Conservation (phyloP, 805 yeast species). For the Komagataella kurtzmanii region DNA sequence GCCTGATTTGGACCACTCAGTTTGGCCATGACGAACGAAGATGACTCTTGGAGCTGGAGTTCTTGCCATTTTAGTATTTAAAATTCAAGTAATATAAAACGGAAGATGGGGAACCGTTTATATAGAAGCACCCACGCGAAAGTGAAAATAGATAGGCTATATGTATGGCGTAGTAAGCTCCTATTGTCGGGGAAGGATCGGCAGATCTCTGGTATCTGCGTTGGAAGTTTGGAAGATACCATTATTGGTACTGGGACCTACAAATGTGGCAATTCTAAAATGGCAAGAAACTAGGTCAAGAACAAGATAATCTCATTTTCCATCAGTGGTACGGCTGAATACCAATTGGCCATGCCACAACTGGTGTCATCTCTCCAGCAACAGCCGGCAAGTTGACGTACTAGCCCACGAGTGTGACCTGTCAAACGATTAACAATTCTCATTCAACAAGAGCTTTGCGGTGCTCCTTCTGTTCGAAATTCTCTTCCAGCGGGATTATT, state of each 20-base stretch:
- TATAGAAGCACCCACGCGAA: background rate
- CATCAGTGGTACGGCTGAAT: background rate
- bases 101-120: background rate
- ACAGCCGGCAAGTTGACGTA: background rate
- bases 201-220: background rate
- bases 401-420: background rate
- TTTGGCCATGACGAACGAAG: slow-evolving; percentile 77
- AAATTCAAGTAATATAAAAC: background rate
- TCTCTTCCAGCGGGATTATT: background rate
- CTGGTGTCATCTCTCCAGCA: background rate
- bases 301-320: too few species aligned
- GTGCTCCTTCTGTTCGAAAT: background rate
- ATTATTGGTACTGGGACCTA: background rate
- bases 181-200: background rate
- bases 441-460: background rate
- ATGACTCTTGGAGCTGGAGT: slow-evolving; percentile 51
- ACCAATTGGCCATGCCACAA: background rate
- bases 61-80: slow-evolving; percentile 7
- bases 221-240: background rate
- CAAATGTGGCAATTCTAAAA: background rate
- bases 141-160: background rate
- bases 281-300: background rate
- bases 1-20: slow-evolving; percentile 93
- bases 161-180: background rate
- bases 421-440: background rate